Conservation (phyloP, 164 flowering plant genomes). For the Vitis amurensis region DNA sequence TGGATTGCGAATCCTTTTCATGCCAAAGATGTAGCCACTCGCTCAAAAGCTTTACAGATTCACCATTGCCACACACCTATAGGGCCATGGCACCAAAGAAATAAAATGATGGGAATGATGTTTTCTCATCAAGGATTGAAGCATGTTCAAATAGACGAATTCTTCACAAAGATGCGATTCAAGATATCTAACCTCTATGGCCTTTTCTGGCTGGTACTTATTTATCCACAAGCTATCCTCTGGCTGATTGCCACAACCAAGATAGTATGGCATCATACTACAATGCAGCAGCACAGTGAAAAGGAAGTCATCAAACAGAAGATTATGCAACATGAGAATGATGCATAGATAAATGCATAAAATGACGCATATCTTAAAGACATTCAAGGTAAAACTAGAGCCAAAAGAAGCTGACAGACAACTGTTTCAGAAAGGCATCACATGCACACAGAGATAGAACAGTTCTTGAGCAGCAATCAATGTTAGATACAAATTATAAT, state of each 20-base stretch:
- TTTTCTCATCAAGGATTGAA: neutral
- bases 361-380: too few relatives aligned
- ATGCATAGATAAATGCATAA: too few relatives aligned
- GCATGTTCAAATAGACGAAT: neutral
- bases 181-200: conserved; percentile 55
- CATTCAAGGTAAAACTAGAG: too few relatives aligned
- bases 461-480: too few relatives aligned
- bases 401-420: too few relatives aligned
- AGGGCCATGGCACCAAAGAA: conserved; percentile 4
- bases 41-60: conserved; percentile 63
- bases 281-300: conserved; percentile 13
- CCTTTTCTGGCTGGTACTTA: conserved; percentile 77
- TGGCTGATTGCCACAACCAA: conserved; percentile 30
- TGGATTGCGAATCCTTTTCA: conserved; percentile 38
- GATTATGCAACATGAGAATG: neutral
- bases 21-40: conserved; percentile 86
- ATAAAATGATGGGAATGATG: neutral
- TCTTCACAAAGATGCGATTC: neutral
- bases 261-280: conserved; percentile 35
- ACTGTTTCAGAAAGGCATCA: too few relatives aligned
- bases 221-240: conserved; percentile 66
- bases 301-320: neutral
- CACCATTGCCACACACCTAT: conserved; percentile 91
- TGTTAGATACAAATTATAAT: too few relatives aligned
- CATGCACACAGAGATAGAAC: too few relatives aligned